These are phyloP conservation scores for Phytophthora brassicae DNA, from an alignment of 352 stramenopile species.

Conservation along the genomic window DNA sequence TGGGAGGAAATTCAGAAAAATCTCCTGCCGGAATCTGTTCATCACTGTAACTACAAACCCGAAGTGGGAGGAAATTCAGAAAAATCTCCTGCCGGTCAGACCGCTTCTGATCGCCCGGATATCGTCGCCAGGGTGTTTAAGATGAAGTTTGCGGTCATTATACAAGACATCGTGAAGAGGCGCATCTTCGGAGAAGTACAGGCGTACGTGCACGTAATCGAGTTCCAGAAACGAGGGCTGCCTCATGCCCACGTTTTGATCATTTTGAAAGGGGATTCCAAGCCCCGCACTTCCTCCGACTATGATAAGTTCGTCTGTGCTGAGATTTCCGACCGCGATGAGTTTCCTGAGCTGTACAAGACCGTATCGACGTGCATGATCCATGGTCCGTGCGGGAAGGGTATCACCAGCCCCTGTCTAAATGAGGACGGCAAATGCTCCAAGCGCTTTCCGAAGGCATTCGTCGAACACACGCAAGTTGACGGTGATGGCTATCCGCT, in stretches of 20 bases:
- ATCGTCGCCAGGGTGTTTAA: conserved; percentile 20
- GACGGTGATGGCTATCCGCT: conserved; percentile 18
- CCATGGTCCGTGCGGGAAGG: conserved; percentile 12
- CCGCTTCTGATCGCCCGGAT: conserved; percentile 17
- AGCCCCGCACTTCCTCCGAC: conserved; percentile 6
- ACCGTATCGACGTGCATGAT: conserved; percentile 19
- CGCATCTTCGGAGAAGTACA: conserved; percentile 12
- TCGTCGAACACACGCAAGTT: conserved; percentile 1
- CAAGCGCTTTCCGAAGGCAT: conserved; percentile 29
- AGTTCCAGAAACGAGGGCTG: conserved; percentile 52
- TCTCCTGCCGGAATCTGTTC: conserved; percentile 31
- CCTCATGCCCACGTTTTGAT: conserved; percentile 49
- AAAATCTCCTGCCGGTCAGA: conserved; percentile 5
- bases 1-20: conserved; percentile 39
- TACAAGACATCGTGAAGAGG: conserved; percentile 33
- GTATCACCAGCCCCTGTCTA: conserved; percentile 10
- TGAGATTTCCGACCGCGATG: conserved; percentile 18
- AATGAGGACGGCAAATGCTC: conserved; percentile 24
- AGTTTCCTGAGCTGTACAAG: background rate
- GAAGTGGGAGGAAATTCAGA: conserved; percentile 40
- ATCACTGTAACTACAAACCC: conserved; percentile 52
- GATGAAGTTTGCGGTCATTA: conserved; percentile 21
- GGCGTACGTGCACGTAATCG: conserved; percentile 35
- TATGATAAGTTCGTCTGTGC: conserved; percentile 24
- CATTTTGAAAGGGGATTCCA: conserved; percentile 37